Conservation (phyloP, 129 eudicot genomes). For the Lactuca saligna region DNA sequence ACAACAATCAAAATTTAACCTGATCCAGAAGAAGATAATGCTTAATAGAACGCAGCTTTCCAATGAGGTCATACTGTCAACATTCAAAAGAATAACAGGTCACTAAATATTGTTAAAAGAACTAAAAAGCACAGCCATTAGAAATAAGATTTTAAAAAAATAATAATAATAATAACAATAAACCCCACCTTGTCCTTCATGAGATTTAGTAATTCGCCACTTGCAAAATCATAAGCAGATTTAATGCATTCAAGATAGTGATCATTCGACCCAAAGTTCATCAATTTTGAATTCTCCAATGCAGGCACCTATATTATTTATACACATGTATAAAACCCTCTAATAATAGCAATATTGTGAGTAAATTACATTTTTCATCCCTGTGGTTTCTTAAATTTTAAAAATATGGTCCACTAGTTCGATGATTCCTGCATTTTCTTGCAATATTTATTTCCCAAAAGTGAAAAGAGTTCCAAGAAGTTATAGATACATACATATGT, state of each 20-base stretch:
- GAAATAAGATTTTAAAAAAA: no score
- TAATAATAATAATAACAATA: no score
- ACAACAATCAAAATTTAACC: conserved; percentile 39
- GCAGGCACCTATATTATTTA: conserved; percentile 81
- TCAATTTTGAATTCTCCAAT: conserved; percentile 81
- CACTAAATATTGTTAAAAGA: conserved; percentile 3
- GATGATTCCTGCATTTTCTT: conserved; percentile 71
- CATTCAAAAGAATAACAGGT: conserved; percentile 12
- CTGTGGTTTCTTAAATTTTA: neutral
- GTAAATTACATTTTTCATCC: neutral
- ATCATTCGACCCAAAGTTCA: conserved; percentile 81
- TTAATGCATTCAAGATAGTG: conserved; percentile 91
- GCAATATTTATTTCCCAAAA: conserved; percentile 11
- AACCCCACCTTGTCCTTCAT: conserved; percentile 75
- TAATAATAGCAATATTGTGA: neutral
- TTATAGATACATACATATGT: conserved; percentile 6
- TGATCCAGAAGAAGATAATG: conserved; percentile 98
- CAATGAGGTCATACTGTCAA: conserved; percentile 82
- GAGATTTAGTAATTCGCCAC: conserved; percentile 91
- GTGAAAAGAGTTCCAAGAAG: conserved; percentile 13
- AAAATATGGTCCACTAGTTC: conserved; percentile 11
- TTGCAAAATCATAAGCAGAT: conserved; percentile 93
- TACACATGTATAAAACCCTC: conserved; percentile 20
- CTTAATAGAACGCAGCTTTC: conserved; percentile 92
- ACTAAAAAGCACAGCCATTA: neutral